These are phyloP conservation scores for Nectriaceae sp. DNA, from an alignment of 2,329 filamentous ascomycete genomes.

Conservation along the genomic window DNA sequence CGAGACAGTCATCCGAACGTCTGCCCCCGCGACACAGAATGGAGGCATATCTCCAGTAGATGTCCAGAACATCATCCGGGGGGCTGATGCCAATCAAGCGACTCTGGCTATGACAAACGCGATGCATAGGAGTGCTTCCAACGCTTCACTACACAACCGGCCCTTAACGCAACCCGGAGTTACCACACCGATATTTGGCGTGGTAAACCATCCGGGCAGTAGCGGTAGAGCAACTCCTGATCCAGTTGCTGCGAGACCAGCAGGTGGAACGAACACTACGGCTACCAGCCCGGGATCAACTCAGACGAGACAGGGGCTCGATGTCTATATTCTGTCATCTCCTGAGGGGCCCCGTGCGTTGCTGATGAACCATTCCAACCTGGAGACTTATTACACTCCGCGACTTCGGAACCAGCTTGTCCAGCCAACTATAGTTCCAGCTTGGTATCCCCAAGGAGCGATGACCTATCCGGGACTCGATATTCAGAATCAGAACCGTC, in stretches of 20 bases:
- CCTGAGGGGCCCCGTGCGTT: conserved; percentile 61
- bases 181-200: conserved; percentile 42
- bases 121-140: conserved; percentile 54
- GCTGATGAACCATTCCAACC: conserved; percentile 51
- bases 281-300: conserved; percentile 17
- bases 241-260: conserved; percentile 32
- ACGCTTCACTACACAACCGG: conserved; percentile 43
- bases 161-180: conserved; percentile 41
- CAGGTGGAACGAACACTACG: conserved; percentile 30
- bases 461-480: conserved; percentile 17
- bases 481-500: conserved; percentile 18
- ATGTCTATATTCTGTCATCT: conserved; percentile 63
- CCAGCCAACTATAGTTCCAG: too few species aligned
- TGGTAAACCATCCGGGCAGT: conserved; percentile 38
- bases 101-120: conserved; percentile 50
- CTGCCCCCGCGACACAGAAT: conserved; percentile 16
- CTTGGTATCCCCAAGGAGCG: conserved; percentile 26
- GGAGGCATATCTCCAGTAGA: conserved; percentile 44
- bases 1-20: conserved; percentile 34
- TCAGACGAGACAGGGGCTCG: conserved; percentile 37
- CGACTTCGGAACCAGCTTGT: conserved; percentile 32
- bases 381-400: conserved; percentile 55
- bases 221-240: conserved; percentile 54
- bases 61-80: conserved; percentile 47
- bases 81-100: conserved; percentile 47